These are phyloP conservation scores for Hirsutella rhossiliensis DNA, from an alignment of 2,329 filamentous ascomycete genomes.

Conservation along the genomic window DNA sequence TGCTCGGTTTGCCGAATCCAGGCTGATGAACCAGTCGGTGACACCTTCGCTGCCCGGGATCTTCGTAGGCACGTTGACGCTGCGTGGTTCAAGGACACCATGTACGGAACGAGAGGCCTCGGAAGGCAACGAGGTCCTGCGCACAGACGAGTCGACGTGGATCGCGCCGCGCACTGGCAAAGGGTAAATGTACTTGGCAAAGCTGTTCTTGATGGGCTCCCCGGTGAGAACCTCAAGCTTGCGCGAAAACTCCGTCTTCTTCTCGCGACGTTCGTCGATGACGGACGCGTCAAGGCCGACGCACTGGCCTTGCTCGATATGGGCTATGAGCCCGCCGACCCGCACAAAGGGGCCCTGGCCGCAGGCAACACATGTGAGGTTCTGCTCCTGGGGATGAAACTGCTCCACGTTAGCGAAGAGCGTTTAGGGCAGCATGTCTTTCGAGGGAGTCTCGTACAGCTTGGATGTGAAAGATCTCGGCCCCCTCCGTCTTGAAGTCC, in stretches of 20 bases:
- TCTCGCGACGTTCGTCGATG: constrained; percentile 21
- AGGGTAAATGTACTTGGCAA: constrained; percentile 6
- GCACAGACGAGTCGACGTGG: no score
- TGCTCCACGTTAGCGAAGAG: not conserved
- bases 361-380: constrained; percentile 36
- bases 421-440: not conserved
- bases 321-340: constrained; percentile 26
- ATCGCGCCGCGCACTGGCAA: no score
- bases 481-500: constrained; percentile 21
- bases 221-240: constrained; percentile 14
- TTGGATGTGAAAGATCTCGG: constrained; percentile 20
- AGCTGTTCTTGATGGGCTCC: constrained; percentile 16
- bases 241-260: constrained; percentile 23
- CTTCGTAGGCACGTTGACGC: no score
- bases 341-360: constrained; percentile 20
- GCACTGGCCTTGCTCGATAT: constrained; percentile 33
- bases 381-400: constrained; percentile 18
- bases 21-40: not conserved
- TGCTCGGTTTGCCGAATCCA: no score
- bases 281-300: constrained; percentile 16
- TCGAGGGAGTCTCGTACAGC: constrained; percentile 14
- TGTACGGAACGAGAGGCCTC: no score
- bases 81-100: no score
- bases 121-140: no score
- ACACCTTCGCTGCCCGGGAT: not conserved